These are phyloP conservation scores for Aspergillus uvarum DNA, from an alignment of 2,329 filamentous ascomycete genomes.

Conservation along the genomic window DNA sequence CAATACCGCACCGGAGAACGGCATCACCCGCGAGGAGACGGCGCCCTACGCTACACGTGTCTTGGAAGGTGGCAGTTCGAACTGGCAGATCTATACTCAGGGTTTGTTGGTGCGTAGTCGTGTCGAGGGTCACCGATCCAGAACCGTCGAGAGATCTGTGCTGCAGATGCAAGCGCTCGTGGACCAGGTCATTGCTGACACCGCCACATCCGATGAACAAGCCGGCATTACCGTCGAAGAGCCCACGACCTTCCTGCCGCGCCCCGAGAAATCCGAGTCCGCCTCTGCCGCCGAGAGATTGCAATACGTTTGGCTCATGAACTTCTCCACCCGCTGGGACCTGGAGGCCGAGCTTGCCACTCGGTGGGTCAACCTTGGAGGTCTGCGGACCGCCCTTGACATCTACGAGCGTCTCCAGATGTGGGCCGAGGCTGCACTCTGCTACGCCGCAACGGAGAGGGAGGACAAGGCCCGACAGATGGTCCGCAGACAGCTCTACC, in stretches of 20 bases:
- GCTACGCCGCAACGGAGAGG: constrained; percentile 73
- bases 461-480: constrained; percentile 80
- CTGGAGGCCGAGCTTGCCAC: constrained; percentile 89
- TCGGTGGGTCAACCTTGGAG: constrained; percentile 87
- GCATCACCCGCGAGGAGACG: constrained; percentile 89
- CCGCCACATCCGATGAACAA: constrained; percentile 49
- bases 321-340: constrained; percentile 86
- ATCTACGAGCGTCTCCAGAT: constrained; percentile 92
- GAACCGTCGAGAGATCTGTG: constrained; percentile 85
- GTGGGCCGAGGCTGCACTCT: constrained; percentile 93
- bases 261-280: constrained; percentile 71
- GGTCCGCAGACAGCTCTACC: constrained; percentile 75
- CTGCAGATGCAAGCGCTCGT: constrained; percentile 93
- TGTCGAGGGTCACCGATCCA: constrained; percentile 81
- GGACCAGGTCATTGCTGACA: constrained; percentile 91
- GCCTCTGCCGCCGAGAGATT: constrained; percentile 72
- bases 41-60: constrained; percentile 87
- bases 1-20: constrained; percentile 81
- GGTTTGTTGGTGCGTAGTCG: constrained; percentile 84
- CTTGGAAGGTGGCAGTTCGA: constrained; percentile 81
- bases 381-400: constrained; percentile 83
- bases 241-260: constrained; percentile 77
- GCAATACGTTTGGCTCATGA: constrained; percentile 78
- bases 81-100: constrained; percentile 98
- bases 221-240: constrained; percentile 41